Evolutionary conservation across 139 green algal species (phyloP).

Genomic region (Chlamydomonas applanata): DNA sequence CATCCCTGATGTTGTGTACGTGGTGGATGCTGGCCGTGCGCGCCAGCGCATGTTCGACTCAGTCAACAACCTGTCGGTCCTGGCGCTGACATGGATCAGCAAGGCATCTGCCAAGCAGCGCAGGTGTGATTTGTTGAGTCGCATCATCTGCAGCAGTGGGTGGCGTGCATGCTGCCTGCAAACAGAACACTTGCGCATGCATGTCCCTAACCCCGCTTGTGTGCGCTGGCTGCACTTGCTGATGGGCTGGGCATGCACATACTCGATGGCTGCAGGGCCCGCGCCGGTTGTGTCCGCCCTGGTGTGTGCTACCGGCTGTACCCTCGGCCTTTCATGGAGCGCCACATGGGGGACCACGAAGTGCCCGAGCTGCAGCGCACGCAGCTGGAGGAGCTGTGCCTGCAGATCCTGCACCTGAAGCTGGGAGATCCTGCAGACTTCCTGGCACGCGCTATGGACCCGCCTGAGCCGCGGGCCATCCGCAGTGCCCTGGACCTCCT

Average conservation of each 20-base stretch:
- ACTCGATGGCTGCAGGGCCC: slow-evolving; percentile 58
- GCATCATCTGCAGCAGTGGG: no score
- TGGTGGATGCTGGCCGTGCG: slow-evolving; percentile 76
- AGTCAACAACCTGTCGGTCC: slow-evolving; percentile 59
- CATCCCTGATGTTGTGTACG: slow-evolving; percentile 91
- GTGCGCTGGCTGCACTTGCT: no score
- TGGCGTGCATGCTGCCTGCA: no score
- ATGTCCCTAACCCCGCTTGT: no score
- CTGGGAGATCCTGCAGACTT: no score
- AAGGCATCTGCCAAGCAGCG: slow-evolving; percentile 54
- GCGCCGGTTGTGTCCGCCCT: slow-evolving; percentile 80
- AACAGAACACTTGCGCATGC: no score
- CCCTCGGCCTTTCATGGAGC: slow-evolving; percentile 65
- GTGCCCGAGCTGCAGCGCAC: slow-evolving; percentile 86
- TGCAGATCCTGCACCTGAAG: slow-evolving; percentile 47
- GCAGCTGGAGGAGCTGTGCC: slow-evolving; percentile 87
- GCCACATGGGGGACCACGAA: slow-evolving; percentile 68
- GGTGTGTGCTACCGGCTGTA: slow-evolving; percentile 87
- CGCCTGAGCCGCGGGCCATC: no score
- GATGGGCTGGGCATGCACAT: no score
- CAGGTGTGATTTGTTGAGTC: no score
- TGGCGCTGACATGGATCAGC: slow-evolving; percentile 79
- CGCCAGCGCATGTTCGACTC: slow-evolving; percentile 1
- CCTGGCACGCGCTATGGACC: no score
- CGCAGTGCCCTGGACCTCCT: no score